Evolutionary conservation across 2,329 filamentous ascomycete genomes (phyloP).

Genomic region (Penicillium concentricum): DNA sequence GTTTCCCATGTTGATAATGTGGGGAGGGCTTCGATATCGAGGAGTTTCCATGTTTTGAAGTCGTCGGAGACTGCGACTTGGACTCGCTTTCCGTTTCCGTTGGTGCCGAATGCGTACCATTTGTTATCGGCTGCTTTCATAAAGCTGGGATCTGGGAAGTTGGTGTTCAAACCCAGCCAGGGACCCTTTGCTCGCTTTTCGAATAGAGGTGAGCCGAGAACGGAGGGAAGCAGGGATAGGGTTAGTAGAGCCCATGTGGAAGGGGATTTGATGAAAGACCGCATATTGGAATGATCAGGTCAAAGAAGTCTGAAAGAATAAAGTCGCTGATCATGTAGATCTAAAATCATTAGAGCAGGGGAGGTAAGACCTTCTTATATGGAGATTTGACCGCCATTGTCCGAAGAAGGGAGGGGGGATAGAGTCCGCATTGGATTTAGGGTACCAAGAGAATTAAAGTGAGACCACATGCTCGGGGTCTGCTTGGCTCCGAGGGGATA

Average conservation of each 20-base stretch:
- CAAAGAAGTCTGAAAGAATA: not conserved
- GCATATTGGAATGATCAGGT: constrained; percentile 4
- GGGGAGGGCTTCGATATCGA: constrained; percentile 57
- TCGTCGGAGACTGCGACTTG: constrained; percentile 55
- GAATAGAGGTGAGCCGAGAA: constrained; percentile 21
- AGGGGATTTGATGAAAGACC: not conserved
- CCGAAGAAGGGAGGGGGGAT: not conserved
- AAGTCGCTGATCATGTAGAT: not conserved
- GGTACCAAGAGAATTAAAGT: not conserved
- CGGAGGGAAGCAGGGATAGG: constrained; percentile 12
- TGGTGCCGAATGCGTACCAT: constrained; percentile 61
- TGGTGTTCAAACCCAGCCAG: constrained; percentile 32
- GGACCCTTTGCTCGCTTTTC: constrained; percentile 17
- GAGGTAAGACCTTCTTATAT: constrained; percentile 12
- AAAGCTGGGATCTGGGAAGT: constrained; percentile 48
- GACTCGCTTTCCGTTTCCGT: constrained; percentile 51
- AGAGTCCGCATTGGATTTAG: not conserved
- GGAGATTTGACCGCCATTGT: constrained; percentile 5
- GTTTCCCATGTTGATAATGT: constrained; percentile 54
- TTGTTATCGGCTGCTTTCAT: constrained; percentile 47
- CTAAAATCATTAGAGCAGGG: not conserved
- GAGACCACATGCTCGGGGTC: not conserved
- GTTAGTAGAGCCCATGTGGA: constrained; percentile 10
- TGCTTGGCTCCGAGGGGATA: constrained; percentile 6
- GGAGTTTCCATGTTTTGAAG: constrained; percentile 50